Evolutionary conservation across 176 grass and related monocot species (phyloP).

Genomic region (Oryza meyeriana): DNA sequence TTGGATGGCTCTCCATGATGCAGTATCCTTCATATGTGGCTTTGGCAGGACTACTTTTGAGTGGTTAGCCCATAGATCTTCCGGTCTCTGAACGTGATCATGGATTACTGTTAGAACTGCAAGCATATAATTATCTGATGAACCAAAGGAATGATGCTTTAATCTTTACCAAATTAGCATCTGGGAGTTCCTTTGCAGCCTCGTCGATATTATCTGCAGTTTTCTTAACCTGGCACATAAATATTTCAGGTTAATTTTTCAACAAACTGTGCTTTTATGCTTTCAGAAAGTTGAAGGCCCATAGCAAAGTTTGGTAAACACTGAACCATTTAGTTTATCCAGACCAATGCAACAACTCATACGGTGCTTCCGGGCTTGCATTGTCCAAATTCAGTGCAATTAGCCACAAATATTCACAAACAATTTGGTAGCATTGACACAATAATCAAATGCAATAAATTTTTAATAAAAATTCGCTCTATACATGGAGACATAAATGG

Average conservation of each 20-base stretch:
- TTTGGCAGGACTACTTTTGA: constrained; percentile 80
- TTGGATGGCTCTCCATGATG: constrained; percentile 85
- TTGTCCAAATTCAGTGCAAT: neutral
- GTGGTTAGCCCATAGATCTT: constrained; percentile 95
- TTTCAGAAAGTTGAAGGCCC: neutral
- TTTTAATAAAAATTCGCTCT: neutral
- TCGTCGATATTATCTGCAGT: constrained; percentile 87
- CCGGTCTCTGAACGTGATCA: constrained; percentile 54
- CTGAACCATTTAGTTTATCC: neutral
- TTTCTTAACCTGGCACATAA: constrained; percentile 67
- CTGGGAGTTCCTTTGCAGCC: constrained; percentile 90
- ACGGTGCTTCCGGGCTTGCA: no score
- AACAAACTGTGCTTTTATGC: neutral
- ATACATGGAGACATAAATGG: neutral
- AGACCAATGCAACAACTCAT: neutral
- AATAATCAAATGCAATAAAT: neutral
- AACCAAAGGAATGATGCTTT: constrained; percentile 8
- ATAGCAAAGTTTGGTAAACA: neutral
- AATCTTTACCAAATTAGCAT: constrained; percentile 83
- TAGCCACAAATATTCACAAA: neutral
- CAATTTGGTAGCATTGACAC: neutral
- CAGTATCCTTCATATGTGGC: constrained; percentile 75
- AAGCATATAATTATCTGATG: constrained; percentile 1
- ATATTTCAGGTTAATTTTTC: constrained; percentile 6
- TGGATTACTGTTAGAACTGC: constrained; percentile 31